Evolutionary conservation across 108 stramenopile species (phyloP), one percentile per base, ranked within the genome.

Genomic region (Cafeteria roenbergensis): DNA sequence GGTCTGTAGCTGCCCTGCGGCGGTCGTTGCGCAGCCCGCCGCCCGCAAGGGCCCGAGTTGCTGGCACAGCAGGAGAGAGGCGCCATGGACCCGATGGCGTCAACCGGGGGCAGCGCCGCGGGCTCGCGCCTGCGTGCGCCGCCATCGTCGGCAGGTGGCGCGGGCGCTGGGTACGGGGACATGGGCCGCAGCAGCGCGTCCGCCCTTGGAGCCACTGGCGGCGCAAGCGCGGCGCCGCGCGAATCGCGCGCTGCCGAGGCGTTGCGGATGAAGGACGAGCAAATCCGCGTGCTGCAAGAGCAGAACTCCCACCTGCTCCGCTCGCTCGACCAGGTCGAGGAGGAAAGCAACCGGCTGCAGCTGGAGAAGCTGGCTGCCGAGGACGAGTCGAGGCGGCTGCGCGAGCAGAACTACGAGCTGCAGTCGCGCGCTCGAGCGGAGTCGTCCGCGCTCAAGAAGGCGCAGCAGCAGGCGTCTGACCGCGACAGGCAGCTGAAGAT

Each of bases 261-360:
- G 0, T 58, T 85, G 42, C 76, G 71, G 48, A 86, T 87, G 82
- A 89, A 87, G 55, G 87, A 89, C 51, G 84, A 87, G 63, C 86
- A 86, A 63, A 55, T 84, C 54, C 74, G 84, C 24, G 84, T 89
- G 34, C 75, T 87, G 14, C 70, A 82, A 22, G 80, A 84, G 50
- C 86, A 89, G 73, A 89, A 89, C 54, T 80, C 63, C 28, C 66
- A 78, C 55, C 77, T 89, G 17, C 64, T 85, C 28, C 51, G 67
- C 17, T 74, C 79, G 25, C 71, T 89, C 29, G 82, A 89, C 61
- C 58, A 73, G 29, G 76, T 83, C 14, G 82, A 85, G 64, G 78
- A 84, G 58, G 84, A 86, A 29, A 64, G 74, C 27, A 79, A 64
- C 48, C 62, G 73, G 35, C 69, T 83, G 30, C 82, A 87, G 63